phyloP scores from a whole-genome alignment of 2,329 filamentous ascomycete genomes.

The Ophiostoma sp. region DNA sequence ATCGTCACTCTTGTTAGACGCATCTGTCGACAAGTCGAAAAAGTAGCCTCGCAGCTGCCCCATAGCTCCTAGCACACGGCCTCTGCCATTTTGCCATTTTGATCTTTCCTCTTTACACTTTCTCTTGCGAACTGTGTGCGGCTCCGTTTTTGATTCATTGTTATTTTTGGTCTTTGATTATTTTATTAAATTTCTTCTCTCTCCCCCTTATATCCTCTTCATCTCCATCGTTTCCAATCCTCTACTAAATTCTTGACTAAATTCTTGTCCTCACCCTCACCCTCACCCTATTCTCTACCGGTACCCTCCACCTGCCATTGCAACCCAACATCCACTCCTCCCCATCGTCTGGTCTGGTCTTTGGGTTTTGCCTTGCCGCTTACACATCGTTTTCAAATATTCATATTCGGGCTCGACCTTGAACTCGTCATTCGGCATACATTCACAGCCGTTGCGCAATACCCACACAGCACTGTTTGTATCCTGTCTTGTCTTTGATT shows the following conservation, averaged over 20 bases:
- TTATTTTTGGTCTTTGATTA: neutral
- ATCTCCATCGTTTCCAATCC: neutral
- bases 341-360: neutral
- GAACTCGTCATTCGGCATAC: neutral
- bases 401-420: conserved; percentile 1
- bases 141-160: conserved; percentile 11
- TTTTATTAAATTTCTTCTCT: too few relatives aligned
- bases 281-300: neutral
- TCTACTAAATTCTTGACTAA: neutral
- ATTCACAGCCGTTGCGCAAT: neutral
- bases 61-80: neutral
- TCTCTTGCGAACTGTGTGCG: neutral
- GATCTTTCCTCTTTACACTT: neutral
- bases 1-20: conserved; percentile 2
- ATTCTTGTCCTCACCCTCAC: neutral
- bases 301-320: neutral
- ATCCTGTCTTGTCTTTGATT: neutral
- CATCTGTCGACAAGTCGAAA: conserved; percentile 5
- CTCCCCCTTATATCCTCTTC: too few relatives aligned
- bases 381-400: neutral
- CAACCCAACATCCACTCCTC: neutral
- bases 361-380: neutral
- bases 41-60: neutral
- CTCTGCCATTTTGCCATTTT: neutral
- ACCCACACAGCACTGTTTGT: neutral